Conservation (phyloP, 257 asterid genomes). For the Petrea volubilis region DNA sequence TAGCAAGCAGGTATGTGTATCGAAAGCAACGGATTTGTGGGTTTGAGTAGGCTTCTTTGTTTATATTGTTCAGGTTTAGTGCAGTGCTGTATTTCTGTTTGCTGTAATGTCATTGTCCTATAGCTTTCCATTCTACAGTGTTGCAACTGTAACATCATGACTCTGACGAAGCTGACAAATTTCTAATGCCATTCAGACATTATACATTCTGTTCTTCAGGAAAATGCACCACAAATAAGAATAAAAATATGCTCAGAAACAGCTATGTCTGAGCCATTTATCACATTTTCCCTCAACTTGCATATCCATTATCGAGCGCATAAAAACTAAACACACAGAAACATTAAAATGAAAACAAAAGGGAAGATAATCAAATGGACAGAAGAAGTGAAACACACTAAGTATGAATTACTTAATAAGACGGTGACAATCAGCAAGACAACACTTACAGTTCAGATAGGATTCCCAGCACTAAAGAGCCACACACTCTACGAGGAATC, state of each 20-base stretch:
- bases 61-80: conserved; percentile 9
- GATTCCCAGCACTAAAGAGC: too few relatives aligned
- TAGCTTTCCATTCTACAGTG: conserved; percentile 5
- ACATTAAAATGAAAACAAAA: too few relatives aligned
- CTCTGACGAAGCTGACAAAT: conserved; percentile 27
- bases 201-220: not conserved
- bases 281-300: too few relatives aligned
- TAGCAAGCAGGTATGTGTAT: not conserved
- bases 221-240: not conserved
- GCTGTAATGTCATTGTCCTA: not conserved
- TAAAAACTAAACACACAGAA: too few relatives aligned
- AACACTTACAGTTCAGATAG: not conserved
- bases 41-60: conserved; percentile 22
- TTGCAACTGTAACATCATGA: conserved; percentile 28
- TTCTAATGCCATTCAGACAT: conserved; percentile 25
- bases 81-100: conserved; percentile 4
- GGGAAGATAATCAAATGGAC: too few relatives aligned
- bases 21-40: conserved; percentile 7
- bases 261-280: too few relatives aligned
- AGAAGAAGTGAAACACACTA: too few relatives aligned
- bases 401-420: too few relatives aligned
- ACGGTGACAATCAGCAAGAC: not conserved
- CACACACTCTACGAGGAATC: too few relatives aligned
- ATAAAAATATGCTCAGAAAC: too few relatives aligned
- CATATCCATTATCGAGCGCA: too few relatives aligned